Evolutionary conservation across 2,329 filamentous ascomycete species (phyloP).

Genomic region (Calonectria pauciramosa): DNA sequence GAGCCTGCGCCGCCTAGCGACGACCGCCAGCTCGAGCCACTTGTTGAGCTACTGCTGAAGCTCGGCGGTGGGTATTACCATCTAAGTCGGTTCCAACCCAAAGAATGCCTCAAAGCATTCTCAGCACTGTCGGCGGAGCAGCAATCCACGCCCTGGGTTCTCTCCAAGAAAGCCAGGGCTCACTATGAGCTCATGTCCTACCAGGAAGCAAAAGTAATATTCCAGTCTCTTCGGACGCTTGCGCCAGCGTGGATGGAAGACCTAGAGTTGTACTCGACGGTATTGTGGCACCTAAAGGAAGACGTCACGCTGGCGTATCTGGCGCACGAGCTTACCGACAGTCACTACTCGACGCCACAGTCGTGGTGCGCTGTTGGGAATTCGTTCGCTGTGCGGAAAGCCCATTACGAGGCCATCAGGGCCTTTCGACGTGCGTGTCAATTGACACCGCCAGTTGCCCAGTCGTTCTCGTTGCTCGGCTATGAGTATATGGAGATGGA

Average conservation of each 20-base stretch:
- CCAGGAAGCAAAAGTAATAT: conserved; percentile 33
- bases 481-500: conserved; percentile 38
- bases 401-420: conserved; percentile 32
- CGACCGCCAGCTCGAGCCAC: conserved; percentile 10
- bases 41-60: conserved; percentile 27
- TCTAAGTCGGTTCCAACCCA: conserved; percentile 34
- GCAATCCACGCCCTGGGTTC: conserved; percentile 38
- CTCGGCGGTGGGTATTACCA: conserved; percentile 34
- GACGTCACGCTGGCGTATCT: conserved; percentile 36
- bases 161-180: conserved; percentile 35
- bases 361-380: conserved; percentile 38
- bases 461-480: conserved; percentile 37
- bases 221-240: conserved; percentile 31
- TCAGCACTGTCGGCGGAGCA: conserved; percentile 33
- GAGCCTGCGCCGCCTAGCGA: background rate
- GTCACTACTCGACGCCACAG: conserved; percentile 33
- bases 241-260: conserved; percentile 38
- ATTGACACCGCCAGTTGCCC: conserved; percentile 30
- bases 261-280: conserved; percentile 39
- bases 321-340: conserved; percentile 37
- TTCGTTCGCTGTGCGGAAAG: conserved; percentile 32
- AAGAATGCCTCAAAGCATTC: conserved; percentile 32
- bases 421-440: conserved; percentile 37
- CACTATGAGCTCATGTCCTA: conserved; percentile 39
- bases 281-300: conserved; percentile 41